These are phyloP conservation scores for Wickerhamiella bombiphila DNA, from an alignment of 805 yeast species.

Conservation along the genomic window DNA sequence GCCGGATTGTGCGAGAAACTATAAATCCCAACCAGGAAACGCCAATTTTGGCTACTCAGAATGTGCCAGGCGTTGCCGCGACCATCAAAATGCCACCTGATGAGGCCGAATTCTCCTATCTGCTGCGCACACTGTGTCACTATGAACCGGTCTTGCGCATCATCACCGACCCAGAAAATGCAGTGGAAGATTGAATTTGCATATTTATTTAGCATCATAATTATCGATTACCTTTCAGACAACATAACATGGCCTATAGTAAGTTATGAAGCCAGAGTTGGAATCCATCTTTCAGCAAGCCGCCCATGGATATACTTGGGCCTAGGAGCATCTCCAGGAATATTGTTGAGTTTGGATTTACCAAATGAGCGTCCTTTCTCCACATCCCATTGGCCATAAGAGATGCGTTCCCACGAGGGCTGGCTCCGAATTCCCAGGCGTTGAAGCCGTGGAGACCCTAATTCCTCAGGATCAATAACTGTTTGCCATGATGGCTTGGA, in stretches of 20 bases:
- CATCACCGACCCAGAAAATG: too few species aligned
- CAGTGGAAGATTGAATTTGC: too few species aligned
- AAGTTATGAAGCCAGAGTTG: too few species aligned
- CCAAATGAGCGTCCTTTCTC: conserved; percentile 36
- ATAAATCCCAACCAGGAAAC: conserved; percentile 63
- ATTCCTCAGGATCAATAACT: conserved; percentile 29
- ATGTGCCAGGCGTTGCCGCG: conserved; percentile 48
- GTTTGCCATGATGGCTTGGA: conserved; percentile 28
- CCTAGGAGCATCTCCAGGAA: conserved; percentile 27
- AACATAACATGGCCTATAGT: too few species aligned
- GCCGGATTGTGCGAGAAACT: conserved; percentile 50
- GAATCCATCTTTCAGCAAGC: conserved; percentile 33
- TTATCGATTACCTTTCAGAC: too few species aligned
- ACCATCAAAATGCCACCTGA: too few species aligned
- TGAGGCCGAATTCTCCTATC: too few species aligned
- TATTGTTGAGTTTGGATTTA: conserved; percentile 25
- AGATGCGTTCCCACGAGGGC: conserved; percentile 27
- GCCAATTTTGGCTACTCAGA: conserved; percentile 40
- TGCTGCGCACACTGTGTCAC: too few species aligned
- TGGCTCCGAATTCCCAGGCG: conserved; percentile 24
- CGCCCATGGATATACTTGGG: conserved; percentile 29
- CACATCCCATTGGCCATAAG: conserved; percentile 32
- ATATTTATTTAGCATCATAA: too few species aligned
- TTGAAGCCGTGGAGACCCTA: conserved; percentile 27
- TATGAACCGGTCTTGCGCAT: too few species aligned